Evolutionary conservation across 2,329 filamentous ascomycete genomes (phyloP), one percentile per base, ranked within the genome.

Genomic region (Phymatotrichopsis omnivora): DNA sequence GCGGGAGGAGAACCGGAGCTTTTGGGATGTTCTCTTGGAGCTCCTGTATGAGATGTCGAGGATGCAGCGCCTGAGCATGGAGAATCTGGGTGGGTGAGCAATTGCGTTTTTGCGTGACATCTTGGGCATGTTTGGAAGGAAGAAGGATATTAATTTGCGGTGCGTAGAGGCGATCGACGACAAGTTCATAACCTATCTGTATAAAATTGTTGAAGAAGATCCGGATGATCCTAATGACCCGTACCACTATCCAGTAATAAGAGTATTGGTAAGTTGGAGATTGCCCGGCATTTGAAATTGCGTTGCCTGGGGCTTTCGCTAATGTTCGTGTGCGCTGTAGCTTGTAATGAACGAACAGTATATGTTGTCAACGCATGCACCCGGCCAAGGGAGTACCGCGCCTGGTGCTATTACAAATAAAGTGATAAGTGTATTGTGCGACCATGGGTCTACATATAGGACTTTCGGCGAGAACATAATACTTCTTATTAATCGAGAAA

Each of bases 391-490:
- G 20, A 37, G 53, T 39, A 30, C 33, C 28, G 5, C 41, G 34
- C 24, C 36, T 8, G 45, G 24, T 20, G 73, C 75, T 4, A 65
- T 93, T 45, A 96, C 91, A 3, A 98, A 98, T 61, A 80, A 87
- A 56, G 85, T 98, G 38, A 81, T 98, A 64, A 96, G 96, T 63
- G 73, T 87, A 29, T 72, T 98, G 32, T 89, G 85, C 42, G 71
- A 83, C 19, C 74, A 91, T 59, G 89, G 89, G 3, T 75, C 78
- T 37, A 71, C 71, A 1, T 96, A 86, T 63, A 87, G 89, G 60
- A 95, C 89, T 0, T 98, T 98, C 68, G 91, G 91, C 41, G 89
- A 95, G 67, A 98, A 96, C 57, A 82, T 98, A 50, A 98, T 98
- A 53, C 70, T 98, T 4, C 74, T 98, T 2, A 72, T 98, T 29